Percentiles rank a stretch among this genome's conserved stretches.
phyloP scores from a whole-genome alignment of 2,329 filamentous ascomycete species.

The Neospermospora avenae region DNA sequence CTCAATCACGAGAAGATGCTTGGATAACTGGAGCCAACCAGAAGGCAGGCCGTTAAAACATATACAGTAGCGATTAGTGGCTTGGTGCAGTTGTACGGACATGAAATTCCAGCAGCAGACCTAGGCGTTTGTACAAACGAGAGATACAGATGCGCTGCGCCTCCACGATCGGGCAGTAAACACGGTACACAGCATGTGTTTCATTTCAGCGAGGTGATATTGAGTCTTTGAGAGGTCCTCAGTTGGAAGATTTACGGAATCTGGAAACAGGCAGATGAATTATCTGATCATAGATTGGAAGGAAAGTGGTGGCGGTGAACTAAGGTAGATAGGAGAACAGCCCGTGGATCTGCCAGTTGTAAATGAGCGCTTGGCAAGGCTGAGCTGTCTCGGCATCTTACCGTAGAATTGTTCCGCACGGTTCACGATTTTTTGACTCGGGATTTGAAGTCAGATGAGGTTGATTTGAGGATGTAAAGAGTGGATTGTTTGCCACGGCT shows the following conservation, averaged over 20 bases:
- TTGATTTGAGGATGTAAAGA: neutral
- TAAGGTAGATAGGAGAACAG: neutral
- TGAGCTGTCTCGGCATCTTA: neutral
- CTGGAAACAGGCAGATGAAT: constrained; percentile 3
- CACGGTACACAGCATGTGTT: neutral
- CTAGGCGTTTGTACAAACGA: neutral
- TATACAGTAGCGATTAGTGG: neutral
- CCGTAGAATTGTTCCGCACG: neutral
- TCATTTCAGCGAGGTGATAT: too few relatives aligned
- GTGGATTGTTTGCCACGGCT: neutral
- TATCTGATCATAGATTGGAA: neutral
- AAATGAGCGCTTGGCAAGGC: constrained; percentile 10
- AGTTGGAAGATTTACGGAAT: neutral
- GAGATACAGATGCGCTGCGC: neutral
- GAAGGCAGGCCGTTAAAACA: neutral
- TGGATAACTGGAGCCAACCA: neutral
- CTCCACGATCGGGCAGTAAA: constrained; percentile 1
- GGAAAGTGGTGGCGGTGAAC: neutral
- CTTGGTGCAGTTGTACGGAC: neutral
- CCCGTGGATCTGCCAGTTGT: constrained; percentile 6
- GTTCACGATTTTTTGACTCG: neutral
- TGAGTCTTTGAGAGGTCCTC: too few relatives aligned
- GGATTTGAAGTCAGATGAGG: neutral
- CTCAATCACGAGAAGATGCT: constrained; percentile 1
- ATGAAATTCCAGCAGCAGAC: neutral